phyloP scores from a whole-genome alignment of 345 rosid species.

The Tarenaya hassleriana region DNA sequence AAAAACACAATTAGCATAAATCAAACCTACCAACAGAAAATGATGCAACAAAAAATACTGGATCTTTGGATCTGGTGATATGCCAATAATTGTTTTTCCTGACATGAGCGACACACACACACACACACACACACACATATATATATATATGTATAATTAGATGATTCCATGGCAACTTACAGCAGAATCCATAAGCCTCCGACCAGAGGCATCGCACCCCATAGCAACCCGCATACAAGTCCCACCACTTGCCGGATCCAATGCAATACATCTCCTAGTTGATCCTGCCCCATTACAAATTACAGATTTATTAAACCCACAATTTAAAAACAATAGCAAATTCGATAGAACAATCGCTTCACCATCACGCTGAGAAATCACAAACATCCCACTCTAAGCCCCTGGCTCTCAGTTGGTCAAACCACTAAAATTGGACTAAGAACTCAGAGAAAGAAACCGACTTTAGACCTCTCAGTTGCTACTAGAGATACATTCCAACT shows the following conservation, averaged over 20 bases:
- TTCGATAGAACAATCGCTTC: too few species aligned
- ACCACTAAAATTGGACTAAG: too few species aligned
- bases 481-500: too few species aligned
- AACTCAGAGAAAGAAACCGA: too few species aligned
- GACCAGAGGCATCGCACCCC: conserved; percentile 82
- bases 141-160: too few species aligned
- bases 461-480: too few species aligned
- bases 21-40: too few species aligned
- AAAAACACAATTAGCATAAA: neutral
- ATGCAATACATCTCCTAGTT: conserved; percentile 94
- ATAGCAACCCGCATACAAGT: conserved; percentile 71
- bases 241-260: conserved; percentile 93
- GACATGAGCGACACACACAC: neutral
- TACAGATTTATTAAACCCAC: neutral
- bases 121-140: neutral
- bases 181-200: conserved; percentile 87
- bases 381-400: conserved; percentile 14
- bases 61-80: too few species aligned
- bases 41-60: too few species aligned
- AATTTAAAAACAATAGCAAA: too few species aligned
- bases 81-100: too few species aligned
- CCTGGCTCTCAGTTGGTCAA: conserved; percentile 2
- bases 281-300: conserved; percentile 58
- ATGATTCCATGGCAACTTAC: conserved; percentile 69
- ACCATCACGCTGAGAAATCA: too few species aligned